Evolutionary conservation across 2,329 filamentous ascomycete genomes (phyloP), one percentile per base, ranked within the genome.

Genomic region (Ilyonectria sp.): DNA sequence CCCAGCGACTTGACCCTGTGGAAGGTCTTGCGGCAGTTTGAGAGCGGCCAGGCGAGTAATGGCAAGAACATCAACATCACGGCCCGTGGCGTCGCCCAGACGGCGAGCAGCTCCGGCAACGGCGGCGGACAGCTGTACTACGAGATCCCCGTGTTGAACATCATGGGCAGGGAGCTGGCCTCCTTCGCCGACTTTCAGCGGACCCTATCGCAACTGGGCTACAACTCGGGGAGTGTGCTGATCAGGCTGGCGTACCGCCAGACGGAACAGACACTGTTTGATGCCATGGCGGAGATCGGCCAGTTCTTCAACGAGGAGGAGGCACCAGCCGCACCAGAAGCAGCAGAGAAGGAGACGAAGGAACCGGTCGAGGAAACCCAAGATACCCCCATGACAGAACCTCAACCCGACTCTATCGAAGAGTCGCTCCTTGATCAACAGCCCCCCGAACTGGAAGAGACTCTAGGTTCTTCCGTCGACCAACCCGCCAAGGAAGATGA

Each of bases 1-100:
- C 91, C 95, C 1, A 97, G 93, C 79, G 92, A 94, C 71, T 93
- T 94, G 40, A 93, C 94, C 19, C 79, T 99, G 80, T 99, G 96
- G 96, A 89, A 94, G 73, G 86, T 98, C 31, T 79, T 99, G 63
- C 92, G 96, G 67, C 94, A 96, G 77, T 97, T 98, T 72, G 96
- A 99, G 81, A 92, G 92, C 70, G 91, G 89, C 37, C 87, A 89
- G 26, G 88, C 89, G n/a, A 90, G 86, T 55, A 85, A 86, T 64
- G 87, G 86, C 9, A 85, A 82, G 60, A 89, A 85, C 62, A 83
- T 93, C 71, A 98, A 98, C 79, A 89, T 99, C 73, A 98, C 96
- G 0, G 94, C 91, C 15, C 87, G 95, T 68, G 94, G 91, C 2
- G 86, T 92, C n/a, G 91, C 94, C 0, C 86, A 89, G 68, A 87